phyloP scores from a whole-genome alignment of 2,329 filamentous ascomycete genomes.

The Epichloe bromicola region DNA sequence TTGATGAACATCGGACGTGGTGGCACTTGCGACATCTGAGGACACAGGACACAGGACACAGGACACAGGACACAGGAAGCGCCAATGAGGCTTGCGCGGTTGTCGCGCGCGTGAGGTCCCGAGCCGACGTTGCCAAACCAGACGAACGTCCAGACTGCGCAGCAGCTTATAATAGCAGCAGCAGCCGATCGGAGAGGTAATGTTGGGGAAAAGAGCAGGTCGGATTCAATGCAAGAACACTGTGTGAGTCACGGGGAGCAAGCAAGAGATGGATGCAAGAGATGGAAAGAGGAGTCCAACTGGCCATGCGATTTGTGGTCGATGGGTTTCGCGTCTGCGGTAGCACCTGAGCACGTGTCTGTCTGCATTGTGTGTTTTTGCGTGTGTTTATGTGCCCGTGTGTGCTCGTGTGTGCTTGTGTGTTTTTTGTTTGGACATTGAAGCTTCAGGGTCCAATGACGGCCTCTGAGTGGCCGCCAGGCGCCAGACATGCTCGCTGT shows the following conservation, averaged over 20 bases:
- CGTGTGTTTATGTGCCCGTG: no score
- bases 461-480: neutral
- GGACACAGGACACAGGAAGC: neutral
- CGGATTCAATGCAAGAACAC: neutral
- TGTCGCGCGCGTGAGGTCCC: no score
- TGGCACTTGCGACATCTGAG: slow-evolving; percentile 26
- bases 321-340: neutral
- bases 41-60: neutral
- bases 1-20: slow-evolving; percentile 61
- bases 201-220: neutral
- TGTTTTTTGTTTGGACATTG: neutral
- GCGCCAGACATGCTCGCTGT: neutral
- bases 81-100: neutral
- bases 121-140: neutral
- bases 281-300: neutral
- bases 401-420: no score
- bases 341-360: no score
- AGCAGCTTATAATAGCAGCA: neutral
- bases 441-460: neutral
- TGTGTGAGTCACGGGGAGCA: neutral
- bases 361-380: no score
- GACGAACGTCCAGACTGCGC: neutral
- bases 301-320: neutral
- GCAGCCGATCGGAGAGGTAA: neutral
- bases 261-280: neutral